Evolutionary conservation across 2,329 filamentous ascomycete species (phyloP).

Genomic region (Graphiopsis chlorocephala): DNA sequence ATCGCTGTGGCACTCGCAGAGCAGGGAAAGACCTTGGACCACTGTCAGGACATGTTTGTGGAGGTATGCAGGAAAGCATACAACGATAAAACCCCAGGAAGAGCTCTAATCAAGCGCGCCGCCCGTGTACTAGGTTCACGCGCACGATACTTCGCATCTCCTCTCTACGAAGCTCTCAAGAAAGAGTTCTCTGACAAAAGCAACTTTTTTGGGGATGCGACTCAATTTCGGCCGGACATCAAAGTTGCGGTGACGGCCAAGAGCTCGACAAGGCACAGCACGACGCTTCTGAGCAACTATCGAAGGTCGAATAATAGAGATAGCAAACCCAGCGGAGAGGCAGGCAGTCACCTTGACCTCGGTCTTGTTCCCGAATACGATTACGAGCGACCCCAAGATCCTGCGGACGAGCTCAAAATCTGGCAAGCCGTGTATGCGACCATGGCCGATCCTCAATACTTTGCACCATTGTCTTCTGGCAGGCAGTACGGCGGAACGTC

Average conservation of each 20-base stretch:
- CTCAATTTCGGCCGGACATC: constrained; percentile 19
- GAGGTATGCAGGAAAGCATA: constrained; percentile 42
- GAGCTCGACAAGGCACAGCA: constrained; percentile 37
- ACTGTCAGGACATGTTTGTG: constrained; percentile 41
- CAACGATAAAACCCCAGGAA: constrained; percentile 36
- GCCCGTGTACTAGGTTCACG: not conserved
- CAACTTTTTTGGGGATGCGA: not conserved
- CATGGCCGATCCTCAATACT: constrained; percentile 49
- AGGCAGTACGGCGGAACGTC: constrained; percentile 47
- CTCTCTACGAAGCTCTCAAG: not conserved
- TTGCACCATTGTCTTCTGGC: constrained; percentile 51
- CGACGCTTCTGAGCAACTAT: constrained; percentile 47
- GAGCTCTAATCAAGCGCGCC: constrained; percentile 22
- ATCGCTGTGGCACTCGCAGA: constrained; percentile 43
- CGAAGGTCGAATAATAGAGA: constrained; percentile 31
- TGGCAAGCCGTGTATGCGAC: constrained; percentile 54
- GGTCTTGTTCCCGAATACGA: not conserved
- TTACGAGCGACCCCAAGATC: constrained; percentile 37
- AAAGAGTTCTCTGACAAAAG: not conserved
- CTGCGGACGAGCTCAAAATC: constrained; percentile 42
- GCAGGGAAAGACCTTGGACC: constrained; percentile 28
- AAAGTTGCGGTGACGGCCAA: constrained; percentile 46
- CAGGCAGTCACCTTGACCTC: constrained; percentile 14
- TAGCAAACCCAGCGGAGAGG: not conserved
- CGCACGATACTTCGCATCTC: not conserved